phyloP scores from a whole-genome alignment of 176 grass and related monocot genomes.

The Oryza glumipatula region DNA sequence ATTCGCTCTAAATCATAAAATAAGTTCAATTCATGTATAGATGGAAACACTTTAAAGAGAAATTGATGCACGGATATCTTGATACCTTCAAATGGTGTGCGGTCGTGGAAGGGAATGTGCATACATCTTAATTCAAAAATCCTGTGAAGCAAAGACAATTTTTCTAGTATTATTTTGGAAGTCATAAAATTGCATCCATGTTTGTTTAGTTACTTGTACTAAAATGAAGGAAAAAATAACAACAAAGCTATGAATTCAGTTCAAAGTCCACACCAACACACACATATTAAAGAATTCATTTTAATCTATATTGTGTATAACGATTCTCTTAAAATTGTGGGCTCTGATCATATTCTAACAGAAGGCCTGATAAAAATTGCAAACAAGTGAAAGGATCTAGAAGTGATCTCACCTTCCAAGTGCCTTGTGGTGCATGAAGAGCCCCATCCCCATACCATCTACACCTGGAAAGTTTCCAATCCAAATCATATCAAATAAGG shows the following conservation, averaged over 20 bases:
- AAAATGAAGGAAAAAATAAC: too few relatives aligned
- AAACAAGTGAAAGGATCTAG: neutral
- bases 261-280: too few relatives aligned
- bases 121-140: constrained; percentile 74
- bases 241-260: too few relatives aligned
- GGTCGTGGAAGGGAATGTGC: constrained; percentile 69
- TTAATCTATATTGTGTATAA: too few relatives aligned
- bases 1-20: neutral
- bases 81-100: constrained; percentile 69
- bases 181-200: neutral
- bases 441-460: constrained; percentile 68
- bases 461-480: constrained; percentile 35
- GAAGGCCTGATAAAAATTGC: neutral
- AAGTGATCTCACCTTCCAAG: constrained; percentile 59
- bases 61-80: neutral
- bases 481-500: neutral
- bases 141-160: constrained; percentile 37
- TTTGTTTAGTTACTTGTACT: too few relatives aligned
- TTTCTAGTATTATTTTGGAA: neutral
- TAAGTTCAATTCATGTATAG: neutral
- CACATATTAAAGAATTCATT: too few relatives aligned
- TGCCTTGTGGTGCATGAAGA: constrained; percentile 81
- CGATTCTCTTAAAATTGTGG: too few relatives aligned
- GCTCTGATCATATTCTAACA: neutral
- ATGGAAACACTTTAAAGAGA: neutral